Evolutionary conservation across 2,329 filamentous ascomycete species (phyloP).

Genomic region (Exophiala sideris): DNA sequence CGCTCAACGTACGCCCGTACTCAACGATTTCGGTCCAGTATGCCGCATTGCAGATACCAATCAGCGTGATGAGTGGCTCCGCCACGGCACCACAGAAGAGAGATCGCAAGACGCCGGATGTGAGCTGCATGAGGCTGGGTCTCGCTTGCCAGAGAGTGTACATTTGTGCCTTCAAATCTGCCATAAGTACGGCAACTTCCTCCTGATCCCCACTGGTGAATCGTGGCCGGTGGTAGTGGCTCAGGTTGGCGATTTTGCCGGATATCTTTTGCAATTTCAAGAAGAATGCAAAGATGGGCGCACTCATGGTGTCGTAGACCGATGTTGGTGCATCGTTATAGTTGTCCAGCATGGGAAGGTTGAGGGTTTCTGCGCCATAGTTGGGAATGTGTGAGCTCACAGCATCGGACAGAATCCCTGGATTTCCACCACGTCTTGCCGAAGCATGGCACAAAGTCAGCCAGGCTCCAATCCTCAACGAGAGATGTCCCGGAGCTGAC

Average conservation of each 20-base stretch:
- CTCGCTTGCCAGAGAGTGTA: background rate
- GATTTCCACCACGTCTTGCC: constrained; percentile 5
- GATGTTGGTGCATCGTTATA: background rate
- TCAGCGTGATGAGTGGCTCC: background rate
- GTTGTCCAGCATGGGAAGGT: background rate
- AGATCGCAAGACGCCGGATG: background rate
- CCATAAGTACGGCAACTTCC: constrained; percentile 4
- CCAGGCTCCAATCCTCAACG: background rate
- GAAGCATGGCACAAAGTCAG: constrained; percentile 3
- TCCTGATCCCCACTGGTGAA: constrained; percentile 7
- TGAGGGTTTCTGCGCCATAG: background rate
- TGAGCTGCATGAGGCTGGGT: background rate
- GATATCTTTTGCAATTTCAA: constrained; percentile 2
- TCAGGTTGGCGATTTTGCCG: constrained; percentile 5
- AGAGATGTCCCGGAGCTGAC: background rate
- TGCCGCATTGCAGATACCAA: constrained; percentile 1
- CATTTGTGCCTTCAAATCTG: background rate
- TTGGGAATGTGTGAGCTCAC: background rate
- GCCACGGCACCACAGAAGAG: background rate
- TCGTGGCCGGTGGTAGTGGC: constrained; percentile 13
- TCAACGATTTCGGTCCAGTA: constrained; percentile 11
- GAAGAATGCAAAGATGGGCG: constrained; percentile 3
- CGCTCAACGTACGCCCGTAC: constrained; percentile 1
- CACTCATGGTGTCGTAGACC: background rate
- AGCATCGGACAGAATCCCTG: constrained; percentile 3